phyloP scores from a whole-genome alignment of 495 filamentous ascomycete genomes.

The Pyronema omphalodes region DNA sequence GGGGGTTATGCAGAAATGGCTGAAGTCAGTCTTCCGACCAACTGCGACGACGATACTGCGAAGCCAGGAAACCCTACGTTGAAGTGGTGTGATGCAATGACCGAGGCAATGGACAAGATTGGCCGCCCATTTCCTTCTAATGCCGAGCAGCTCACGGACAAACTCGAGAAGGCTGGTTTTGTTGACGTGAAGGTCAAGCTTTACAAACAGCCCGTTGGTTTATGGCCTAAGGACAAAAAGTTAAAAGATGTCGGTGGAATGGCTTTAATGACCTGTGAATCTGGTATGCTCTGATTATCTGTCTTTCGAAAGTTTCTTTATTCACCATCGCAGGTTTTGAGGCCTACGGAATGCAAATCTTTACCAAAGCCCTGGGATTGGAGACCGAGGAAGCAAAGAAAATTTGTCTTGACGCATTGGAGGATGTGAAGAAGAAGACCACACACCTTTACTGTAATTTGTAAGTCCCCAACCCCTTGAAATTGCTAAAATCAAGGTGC shows the following conservation, averaged over 20 bases:
- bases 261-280: constrained; percentile 1
- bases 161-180: constrained; percentile 12
- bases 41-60: constrained; percentile 26
- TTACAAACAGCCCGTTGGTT: background rate
- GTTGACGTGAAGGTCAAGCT: too few relatives aligned
- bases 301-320: too few relatives aligned
- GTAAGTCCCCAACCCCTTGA: background rate
- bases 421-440: background rate
- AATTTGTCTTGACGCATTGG: constrained; percentile 5
- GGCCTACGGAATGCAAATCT: constrained; percentile 6
- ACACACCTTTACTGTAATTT: background rate
- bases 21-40: constrained; percentile 7
- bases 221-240: constrained; percentile 6
- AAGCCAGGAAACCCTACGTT: background rate
- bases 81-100: constrained; percentile 1
- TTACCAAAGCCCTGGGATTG: constrained; percentile 6
- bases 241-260: constrained; percentile 4
- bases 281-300: background rate
- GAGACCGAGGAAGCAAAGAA: constrained; percentile 13
- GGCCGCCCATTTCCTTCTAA: background rate
- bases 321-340: background rate
- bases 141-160: background rate
- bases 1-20: background rate
- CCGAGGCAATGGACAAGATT: background rate
- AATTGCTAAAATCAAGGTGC: too few relatives aligned